Conservation (phyloP, 352 stramenopile species). For the Globisporangium parvum region DNA sequence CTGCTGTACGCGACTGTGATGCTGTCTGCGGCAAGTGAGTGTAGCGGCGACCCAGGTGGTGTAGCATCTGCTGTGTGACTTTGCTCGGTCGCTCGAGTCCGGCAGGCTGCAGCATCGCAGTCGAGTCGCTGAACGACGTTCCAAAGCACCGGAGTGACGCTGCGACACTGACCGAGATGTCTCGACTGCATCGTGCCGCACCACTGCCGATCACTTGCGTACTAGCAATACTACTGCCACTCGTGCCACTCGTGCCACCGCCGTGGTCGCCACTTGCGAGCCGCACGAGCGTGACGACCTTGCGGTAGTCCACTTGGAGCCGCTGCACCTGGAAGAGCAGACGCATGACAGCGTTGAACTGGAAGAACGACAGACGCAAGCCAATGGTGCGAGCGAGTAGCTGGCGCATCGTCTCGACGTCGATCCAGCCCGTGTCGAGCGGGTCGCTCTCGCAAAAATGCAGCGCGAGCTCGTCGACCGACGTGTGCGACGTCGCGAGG, state of each 20-base stretch:
- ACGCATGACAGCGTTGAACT: constrained; percentile 50
- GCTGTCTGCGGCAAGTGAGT: too few relatives aligned
- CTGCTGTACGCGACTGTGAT: not conserved
- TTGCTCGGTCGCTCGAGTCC: constrained; percentile 6
- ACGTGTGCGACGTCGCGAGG: constrained; percentile 18
- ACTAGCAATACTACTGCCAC: not conserved
- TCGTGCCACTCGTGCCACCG: not conserved
- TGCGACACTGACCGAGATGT: not conserved
- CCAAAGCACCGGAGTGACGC: too few relatives aligned
- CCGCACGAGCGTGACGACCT: constrained; percentile 16
- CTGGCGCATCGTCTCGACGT: constrained; percentile 33
- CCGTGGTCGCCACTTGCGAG: constrained; percentile 13
- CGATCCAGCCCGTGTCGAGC: constrained; percentile 23
- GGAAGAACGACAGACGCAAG: constrained; percentile 43
- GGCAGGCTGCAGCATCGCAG: constrained; percentile 1
- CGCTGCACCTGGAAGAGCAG: constrained; percentile 40
- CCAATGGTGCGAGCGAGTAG: constrained; percentile 29
- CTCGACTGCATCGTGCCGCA: too few relatives aligned
- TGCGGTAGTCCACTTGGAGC: constrained; percentile 20
- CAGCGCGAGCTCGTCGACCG: constrained; percentile 23
- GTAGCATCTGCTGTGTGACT: constrained; percentile 12
- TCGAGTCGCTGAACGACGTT: not conserved
- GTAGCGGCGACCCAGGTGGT: too few relatives aligned
- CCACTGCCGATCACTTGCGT: not conserved
- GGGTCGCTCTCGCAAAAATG: constrained; percentile 25